A percentile compares a stretch with the other conserved stretches of the same genome.
Conservation (phyloP, 768 basidiomycete species). For the Exsudoporus frostii region DNA sequence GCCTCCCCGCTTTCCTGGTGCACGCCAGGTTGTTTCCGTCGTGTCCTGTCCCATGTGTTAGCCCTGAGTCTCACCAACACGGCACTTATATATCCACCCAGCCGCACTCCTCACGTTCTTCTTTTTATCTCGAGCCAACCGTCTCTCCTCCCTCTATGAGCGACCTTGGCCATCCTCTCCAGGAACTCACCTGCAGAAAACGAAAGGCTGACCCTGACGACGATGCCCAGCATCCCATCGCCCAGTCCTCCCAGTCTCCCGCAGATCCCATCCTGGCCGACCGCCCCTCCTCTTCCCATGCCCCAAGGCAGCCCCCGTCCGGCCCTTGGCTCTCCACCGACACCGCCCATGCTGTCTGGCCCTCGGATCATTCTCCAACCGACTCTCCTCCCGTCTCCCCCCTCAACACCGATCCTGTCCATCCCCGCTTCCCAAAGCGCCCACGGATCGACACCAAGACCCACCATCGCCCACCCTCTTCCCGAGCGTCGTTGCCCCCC, state of each 20-base stretch:
- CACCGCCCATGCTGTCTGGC: constrained; percentile 34
- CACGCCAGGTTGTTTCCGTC: constrained; percentile 24
- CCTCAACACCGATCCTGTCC: constrained; percentile 35
- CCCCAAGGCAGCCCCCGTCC: constrained; percentile 41
- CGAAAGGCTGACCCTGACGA: constrained; percentile 63
- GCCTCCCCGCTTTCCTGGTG: constrained; percentile 1
- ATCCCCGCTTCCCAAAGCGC: constrained; percentile 27
- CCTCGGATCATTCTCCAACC: constrained; percentile 37
- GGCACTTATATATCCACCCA: constrained; percentile 35
- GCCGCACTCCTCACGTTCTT: constrained; percentile 9
- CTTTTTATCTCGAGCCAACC: constrained; percentile 13
- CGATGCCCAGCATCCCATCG: constrained; percentile 31
- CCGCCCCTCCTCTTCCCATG: constrained; percentile 28
- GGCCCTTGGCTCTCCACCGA: constrained; percentile 32
- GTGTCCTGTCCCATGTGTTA: constrained; percentile 29
- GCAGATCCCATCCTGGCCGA: constrained; percentile 37
- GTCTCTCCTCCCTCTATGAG: constrained; percentile 45
- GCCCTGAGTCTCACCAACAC: constrained; percentile 33
- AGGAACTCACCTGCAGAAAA: constrained; percentile 54
- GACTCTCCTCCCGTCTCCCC: constrained; percentile 36
- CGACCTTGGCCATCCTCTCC: constrained; percentile 54
- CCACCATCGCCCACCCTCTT: constrained; percentile 6
- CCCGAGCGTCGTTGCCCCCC: constrained; percentile 18
- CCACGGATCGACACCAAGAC: constrained; percentile 31
- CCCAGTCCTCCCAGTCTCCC: constrained; percentile 24